A percentile compares a stretch with the other conserved stretches of the same genome.
Evolutionary conservation across 192 early-diverging fungal genomes (phyloP).

Genomic region (Geranomyces michiganensis): DNA sequence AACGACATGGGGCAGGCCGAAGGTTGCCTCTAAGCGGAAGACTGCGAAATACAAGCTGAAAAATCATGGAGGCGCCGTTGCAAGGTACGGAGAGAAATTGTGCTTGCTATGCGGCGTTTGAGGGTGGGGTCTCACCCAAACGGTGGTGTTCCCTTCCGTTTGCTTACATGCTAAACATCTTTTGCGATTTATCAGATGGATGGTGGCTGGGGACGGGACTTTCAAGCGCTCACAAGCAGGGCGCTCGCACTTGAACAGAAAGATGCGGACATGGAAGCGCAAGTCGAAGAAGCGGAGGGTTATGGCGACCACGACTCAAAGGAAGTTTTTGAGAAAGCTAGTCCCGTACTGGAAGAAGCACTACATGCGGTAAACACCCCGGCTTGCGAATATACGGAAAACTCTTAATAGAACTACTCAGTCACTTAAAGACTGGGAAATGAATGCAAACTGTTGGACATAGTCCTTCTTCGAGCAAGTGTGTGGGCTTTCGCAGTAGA

Average conservation of each 20-base stretch:
- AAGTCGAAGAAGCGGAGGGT: conserved; percentile 44
- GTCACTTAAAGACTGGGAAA: too few relatives aligned
- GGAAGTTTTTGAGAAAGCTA: conserved; percentile 40
- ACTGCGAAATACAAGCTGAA: conserved; percentile 57
- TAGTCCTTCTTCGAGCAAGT: too few relatives aligned
- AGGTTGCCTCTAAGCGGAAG: conserved; percentile 52
- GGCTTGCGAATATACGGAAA: too few relatives aligned
- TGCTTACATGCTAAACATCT: not conserved
- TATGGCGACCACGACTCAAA: conserved; percentile 40
- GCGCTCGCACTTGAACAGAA: conserved; percentile 50
- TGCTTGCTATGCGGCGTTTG: too few relatives aligned
- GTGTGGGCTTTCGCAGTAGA: too few relatives aligned
- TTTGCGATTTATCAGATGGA: conserved; percentile 43
- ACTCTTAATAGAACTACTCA: too few relatives aligned
- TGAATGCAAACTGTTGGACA: too few relatives aligned
- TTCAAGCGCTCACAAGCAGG: conserved; percentile 56
- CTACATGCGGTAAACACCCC: conserved; percentile 41
- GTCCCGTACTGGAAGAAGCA: conserved; percentile 55
- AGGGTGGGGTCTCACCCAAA: too few relatives aligned
- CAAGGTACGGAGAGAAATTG: conserved; percentile 50
- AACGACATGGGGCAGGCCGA: conserved; percentile 31
- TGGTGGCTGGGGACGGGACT: conserved; percentile 40
- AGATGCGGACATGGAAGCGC: conserved; percentile 49
- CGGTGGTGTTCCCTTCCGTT: too few relatives aligned
- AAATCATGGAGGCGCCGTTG: conserved; percentile 51